A percentile compares a stretch with the other conserved stretches of the same genome.
Conservation (phyloP, 768 basidiomycete genomes). For the Cytidiella melzeri region DNA sequence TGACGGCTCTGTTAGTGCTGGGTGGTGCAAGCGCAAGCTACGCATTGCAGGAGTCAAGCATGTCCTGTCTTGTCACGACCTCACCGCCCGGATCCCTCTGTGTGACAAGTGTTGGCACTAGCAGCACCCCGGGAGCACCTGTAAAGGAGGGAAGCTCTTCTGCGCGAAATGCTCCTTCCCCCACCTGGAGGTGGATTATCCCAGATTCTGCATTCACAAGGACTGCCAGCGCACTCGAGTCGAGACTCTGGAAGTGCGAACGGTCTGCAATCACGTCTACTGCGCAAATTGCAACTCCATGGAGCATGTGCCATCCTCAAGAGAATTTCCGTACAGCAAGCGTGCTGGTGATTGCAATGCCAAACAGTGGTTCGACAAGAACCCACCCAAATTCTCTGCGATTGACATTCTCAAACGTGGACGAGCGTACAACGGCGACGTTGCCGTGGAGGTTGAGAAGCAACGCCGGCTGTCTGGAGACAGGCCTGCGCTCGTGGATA, state of each 20-base stretch:
- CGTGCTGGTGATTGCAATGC: constrained; percentile 1
- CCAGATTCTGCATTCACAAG: neutral
- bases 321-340: constrained; percentile 5
- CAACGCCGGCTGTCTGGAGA: neutral
- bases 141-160: neutral
- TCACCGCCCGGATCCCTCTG: constrained; percentile 3
- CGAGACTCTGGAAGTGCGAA: neutral
- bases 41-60: neutral
- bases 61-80: neutral
- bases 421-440: neutral
- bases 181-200: no score
- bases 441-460: no score
- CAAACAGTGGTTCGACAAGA: constrained; percentile 1
- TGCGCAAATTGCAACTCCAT: constrained; percentile 7
- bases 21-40: constrained; percentile 6
- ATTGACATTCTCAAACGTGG: constrained; percentile 1
- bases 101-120: no score
- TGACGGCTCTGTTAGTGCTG: neutral
- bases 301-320: constrained; percentile 3
- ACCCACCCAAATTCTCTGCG: no score
- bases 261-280: constrained; percentile 1
- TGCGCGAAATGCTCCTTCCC: constrained; percentile 3
- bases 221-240: neutral
- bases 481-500: neutral
- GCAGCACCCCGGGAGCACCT: constrained; percentile 1